phyloP scores from a whole-genome alignment of 2,329 filamentous ascomycete genomes.

The Thielaviopsis populi region DNA sequence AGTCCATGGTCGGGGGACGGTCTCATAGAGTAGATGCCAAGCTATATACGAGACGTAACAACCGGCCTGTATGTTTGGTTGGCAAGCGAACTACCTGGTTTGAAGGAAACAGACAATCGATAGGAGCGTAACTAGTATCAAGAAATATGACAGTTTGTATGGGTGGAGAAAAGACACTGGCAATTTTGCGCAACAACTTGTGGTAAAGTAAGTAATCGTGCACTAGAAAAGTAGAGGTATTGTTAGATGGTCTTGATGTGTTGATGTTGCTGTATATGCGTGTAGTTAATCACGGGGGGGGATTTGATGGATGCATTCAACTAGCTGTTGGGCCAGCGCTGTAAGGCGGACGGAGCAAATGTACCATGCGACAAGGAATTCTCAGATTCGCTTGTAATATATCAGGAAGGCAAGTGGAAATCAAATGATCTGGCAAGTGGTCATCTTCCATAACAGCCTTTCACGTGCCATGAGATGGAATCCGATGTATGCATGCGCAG shows the following conservation, averaged over 20 bases:
- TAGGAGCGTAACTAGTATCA: too few relatives aligned
- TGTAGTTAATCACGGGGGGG: background rate
- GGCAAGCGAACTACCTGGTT: background rate
- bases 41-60: background rate
- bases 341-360: background rate
- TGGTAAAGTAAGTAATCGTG: too few relatives aligned
- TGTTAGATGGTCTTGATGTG: background rate
- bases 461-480: background rate
- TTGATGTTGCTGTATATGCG: background rate
- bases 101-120: too few relatives aligned
- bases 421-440: background rate
- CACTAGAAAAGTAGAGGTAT: too few relatives aligned
- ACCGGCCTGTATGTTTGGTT: background rate
- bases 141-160: too few relatives aligned
- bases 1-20: background rate
- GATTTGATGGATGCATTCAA: background rate
- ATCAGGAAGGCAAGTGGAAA: background rate
- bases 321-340: background rate
- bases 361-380: background rate
- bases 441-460: background rate
- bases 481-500: background rate
- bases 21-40: background rate
- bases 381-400: too few relatives aligned
- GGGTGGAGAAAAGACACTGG: too few relatives aligned
- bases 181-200: too few relatives aligned